Conservation (phyloP, 2,329 filamentous ascomycete genomes). For the Fusarium luffae region DNA sequence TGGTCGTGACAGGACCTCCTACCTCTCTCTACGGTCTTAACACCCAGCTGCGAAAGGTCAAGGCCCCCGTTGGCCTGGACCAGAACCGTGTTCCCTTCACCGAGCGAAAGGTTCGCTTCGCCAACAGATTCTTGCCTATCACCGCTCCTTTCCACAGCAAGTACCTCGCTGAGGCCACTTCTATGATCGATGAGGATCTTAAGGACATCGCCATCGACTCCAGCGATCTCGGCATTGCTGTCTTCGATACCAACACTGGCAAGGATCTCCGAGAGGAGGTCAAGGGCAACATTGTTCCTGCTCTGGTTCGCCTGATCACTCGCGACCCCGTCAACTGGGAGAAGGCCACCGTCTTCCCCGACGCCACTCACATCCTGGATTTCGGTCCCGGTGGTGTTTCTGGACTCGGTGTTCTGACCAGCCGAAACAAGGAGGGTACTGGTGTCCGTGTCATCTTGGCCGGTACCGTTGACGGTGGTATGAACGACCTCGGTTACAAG, state of each 20-base stretch:
- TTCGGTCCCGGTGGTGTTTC: conserved; percentile 98
- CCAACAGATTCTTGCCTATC: conserved; percentile 96
- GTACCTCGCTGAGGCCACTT: conserved; percentile 84
- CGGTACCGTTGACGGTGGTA: conserved; percentile 90
- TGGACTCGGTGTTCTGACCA: conserved; percentile 93
- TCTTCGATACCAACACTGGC: conserved; percentile 91
- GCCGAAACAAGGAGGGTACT: conserved; percentile 98
- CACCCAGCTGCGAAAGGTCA: conserved; percentile 93
- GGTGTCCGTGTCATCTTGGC: conserved; percentile 96
- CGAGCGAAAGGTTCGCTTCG: conserved; percentile 94
- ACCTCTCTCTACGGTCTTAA: conserved; percentile 97
- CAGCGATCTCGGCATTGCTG: conserved; percentile 80
- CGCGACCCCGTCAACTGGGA: conserved; percentile 97
- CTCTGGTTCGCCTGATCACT: conserved; percentile 91
- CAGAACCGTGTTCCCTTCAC: conserved; percentile 95
- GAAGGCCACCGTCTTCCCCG: conserved; percentile 88
- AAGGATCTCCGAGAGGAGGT: conserved; percentile 80
- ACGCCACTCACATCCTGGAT: conserved; percentile 93
- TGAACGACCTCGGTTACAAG: conserved; percentile 95
- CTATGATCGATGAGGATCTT: conserved; percentile 86
- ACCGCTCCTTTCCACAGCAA: conserved; percentile 98
- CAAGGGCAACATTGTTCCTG: conserved; percentile 83
- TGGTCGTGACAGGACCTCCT: conserved; percentile 95
- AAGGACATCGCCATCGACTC: conserved; percentile 82
- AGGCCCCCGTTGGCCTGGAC: conserved; percentile 95